Evolutionary conservation across 805 yeast genomes (phyloP).

Genomic region (Saitoella complicata): DNA sequence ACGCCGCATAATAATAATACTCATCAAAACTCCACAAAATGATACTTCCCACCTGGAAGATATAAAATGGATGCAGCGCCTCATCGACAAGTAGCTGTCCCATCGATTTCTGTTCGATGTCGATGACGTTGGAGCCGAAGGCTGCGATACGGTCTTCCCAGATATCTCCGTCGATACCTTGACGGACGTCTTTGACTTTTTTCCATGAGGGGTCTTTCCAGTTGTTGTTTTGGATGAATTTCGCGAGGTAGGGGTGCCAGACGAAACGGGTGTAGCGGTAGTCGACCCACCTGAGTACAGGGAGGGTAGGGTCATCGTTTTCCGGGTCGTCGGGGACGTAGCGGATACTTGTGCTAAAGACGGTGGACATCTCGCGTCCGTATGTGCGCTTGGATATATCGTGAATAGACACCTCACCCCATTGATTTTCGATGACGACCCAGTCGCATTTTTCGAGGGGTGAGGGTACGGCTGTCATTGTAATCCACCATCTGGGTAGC

Average conservation of each 20-base stretch:
- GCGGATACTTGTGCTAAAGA: conserved; percentile 27
- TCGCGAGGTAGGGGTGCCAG: conserved; percentile 75
- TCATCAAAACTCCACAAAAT: conserved; percentile 83
- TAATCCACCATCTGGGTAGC: conserved; percentile 65
- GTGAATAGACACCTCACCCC: conserved; percentile 61
- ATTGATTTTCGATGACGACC: conserved; percentile 86
- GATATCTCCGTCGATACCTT: conserved; percentile 55
- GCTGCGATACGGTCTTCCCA: conserved; percentile 55
- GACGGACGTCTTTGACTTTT: conserved; percentile 22
- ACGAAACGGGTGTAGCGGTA: conserved; percentile 73
- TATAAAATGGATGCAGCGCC: conserved; percentile 85
- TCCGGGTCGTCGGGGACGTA: conserved; percentile 9
- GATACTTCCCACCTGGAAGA: conserved; percentile 86
- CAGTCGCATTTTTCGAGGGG: conserved; percentile 77
- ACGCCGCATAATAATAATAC: conserved; percentile 83
- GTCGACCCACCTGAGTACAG: conserved; percentile 50
- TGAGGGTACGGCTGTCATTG: conserved; percentile 43
- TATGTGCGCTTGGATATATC: conserved; percentile 44
- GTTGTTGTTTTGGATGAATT: conserved; percentile 64
- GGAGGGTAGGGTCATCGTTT: conserved; percentile 46
- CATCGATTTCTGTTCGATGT: conserved; percentile 57
- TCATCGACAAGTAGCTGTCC: conserved; percentile 61
- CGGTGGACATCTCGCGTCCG: conserved; percentile 54
- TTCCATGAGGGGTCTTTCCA: conserved; percentile 79
- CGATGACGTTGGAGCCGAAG: conserved; percentile 64